phyloP scores from a whole-genome alignment of 176 grass and related monocot species.

The Oryza glumipatula region DNA sequence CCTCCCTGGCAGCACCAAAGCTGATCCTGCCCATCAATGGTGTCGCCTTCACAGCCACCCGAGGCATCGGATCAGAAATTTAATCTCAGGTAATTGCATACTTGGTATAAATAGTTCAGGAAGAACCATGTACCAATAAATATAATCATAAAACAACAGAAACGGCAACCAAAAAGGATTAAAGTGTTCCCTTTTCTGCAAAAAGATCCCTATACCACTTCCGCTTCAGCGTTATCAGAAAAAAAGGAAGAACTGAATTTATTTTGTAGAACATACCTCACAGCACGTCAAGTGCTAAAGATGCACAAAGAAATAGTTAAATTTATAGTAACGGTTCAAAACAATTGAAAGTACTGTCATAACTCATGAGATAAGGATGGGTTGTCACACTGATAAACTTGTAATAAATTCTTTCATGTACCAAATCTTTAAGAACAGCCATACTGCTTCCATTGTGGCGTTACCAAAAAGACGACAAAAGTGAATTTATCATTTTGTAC shows the following conservation, averaged over 20 bases:
- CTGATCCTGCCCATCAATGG: background rate
- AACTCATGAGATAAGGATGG: background rate
- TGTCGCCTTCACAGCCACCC: background rate
- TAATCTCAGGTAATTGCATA: background rate
- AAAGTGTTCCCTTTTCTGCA: constrained; percentile 8
- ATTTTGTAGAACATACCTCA: background rate
- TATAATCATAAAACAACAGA: constrained; percentile 25
- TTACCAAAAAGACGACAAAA: constrained; percentile 18
- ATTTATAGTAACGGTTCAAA: background rate
- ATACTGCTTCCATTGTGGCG: background rate
- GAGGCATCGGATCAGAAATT: background rate
- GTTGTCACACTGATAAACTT: background rate
- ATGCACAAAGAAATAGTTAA: background rate
- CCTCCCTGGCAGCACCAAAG: constrained; percentile 8
- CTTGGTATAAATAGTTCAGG: background rate
- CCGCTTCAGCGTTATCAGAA: constrained; percentile 16
- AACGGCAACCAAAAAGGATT: background rate
- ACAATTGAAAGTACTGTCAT: background rate
- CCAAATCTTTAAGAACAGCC: background rate
- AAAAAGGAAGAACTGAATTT: constrained; percentile 12
- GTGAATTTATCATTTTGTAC: background rate
- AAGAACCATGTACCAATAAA: constrained; percentile 6
- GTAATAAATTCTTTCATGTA: background rate
- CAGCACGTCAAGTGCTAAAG: background rate
- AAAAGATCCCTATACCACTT: background rate